Base-by-base conservation (phyloP, 2,329 filamentous ascomycete species). In the Paracorniculantispora psalliotae region DNA sequence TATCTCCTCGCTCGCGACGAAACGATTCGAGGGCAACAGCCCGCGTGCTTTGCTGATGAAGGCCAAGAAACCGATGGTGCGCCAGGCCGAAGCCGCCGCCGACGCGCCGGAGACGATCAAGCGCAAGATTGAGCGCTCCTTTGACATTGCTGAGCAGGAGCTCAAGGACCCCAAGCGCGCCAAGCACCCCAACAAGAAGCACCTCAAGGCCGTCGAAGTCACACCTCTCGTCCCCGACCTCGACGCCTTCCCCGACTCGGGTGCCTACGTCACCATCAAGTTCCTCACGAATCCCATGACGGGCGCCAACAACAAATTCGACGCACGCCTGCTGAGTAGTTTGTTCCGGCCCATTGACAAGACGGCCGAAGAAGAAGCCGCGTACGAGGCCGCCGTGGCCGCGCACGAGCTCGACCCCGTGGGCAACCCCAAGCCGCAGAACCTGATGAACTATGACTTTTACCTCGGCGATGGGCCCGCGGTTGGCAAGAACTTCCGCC, bases 251-350 rank as follows among this genome's bases (percentile, higher is more conserved):
- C 85, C 86, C 50, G 86, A 89, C 70, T 83, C 82, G 2, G 86
- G 86, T 57, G 85, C 85, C 61, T 89, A 89, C 67, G 82, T 88
- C 63, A 84, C 85, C 15, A 79, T 89, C 74, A 89, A 89, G 71
- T 88, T 89, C 71, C 79, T 80, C 54, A 84, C 81, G 63, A 87
- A 86, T 68, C 86, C 86, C 3, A 81, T 88, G 28, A 74, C 80
- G 10, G 75, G 77, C 57, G 62, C 68, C 12, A 74, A 73, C 46
- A 75, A 67, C 49, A 72, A 73, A 47, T 88, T 87, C 69, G 84
- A 88, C 68, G 76, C 75, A 51, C 84, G 86, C 39, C 77, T 89
- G 26, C 79, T 86, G 49, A 81, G 79, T 64, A 81, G 82, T 63
- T 72, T 89, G 59, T 79, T 89, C 66, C 80, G 81, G 63, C 86